Base-by-base conservation (phyloP, 805 yeast species). In the Brettanomyces bruxellensis region DNA sequence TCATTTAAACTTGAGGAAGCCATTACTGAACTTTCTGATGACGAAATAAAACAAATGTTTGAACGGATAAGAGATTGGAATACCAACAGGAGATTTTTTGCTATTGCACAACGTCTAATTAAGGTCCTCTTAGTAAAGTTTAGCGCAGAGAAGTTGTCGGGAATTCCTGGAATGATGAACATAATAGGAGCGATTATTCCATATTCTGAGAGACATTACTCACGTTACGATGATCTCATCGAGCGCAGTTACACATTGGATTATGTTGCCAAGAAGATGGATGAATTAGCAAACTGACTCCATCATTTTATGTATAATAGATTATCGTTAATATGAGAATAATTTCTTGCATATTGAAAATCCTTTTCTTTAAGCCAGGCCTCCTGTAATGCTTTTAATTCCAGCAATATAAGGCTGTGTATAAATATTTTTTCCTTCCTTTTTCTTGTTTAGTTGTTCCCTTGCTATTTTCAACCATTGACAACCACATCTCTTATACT, bases 51-150 rank as follows among this genome's bases (percentile, higher is more conserved):
- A 38, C 59, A 69, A 11, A 62, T 93, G 24, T 75, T 93, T 62
- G 77, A 78, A 57, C 81, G 95, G 56, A 72, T 90, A 22, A 78
- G 97, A 55, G 95, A 88, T 60, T 93, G 99, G 99, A 93, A 93
- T 62, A 83, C 95, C 40, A 91, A 88, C 62, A 84, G 86, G 45
- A 79, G 80, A 57, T 81, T 87, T 35, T 86, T 86, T 58, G 79
- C 76, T 44, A 76, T 87, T 47, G 86, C 96, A 11, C 99, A 91
- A 65, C 80, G 79, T 48, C 66, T 89, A 38, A 71, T 91, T 45
- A 72, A 77, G 52, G 81, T 86, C 24, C 65, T 91, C 34, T 67
- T 93, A 49, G 65, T 68, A 38, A 70, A 69, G 41, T 78, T 78
- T 54, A 68, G 73, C 22, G 68, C 83, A 30, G 79, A 78, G 18